Conservation (phyloP, 208 protist species). For the Zelonia costaricensis region DNA sequence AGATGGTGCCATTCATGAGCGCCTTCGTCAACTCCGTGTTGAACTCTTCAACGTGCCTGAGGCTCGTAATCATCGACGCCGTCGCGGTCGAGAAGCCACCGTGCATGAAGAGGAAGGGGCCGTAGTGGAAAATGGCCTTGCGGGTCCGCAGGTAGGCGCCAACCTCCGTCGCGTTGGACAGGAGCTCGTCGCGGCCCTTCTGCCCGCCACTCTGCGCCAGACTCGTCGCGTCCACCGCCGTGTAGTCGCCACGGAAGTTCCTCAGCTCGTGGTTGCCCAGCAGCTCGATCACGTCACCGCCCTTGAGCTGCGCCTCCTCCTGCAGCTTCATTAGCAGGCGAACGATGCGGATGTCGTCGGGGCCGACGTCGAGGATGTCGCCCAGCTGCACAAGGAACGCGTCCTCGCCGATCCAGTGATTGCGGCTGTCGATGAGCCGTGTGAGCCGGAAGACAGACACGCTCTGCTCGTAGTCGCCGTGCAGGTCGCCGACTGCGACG, state of each 20-base stretch:
- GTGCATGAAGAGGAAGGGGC: conserved; percentile 91
- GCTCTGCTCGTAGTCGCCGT: conserved; percentile 88
- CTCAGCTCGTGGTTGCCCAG: conserved; percentile 93
- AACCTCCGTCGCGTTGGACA: conserved; percentile 70
- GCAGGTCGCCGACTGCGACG: conserved; percentile 83
- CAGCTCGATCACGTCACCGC: conserved; percentile 85
- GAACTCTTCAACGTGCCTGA: conserved; percentile 78
- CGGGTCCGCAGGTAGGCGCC: conserved; percentile 79
- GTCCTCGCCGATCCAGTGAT: conserved; percentile 82
- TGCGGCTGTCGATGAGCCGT: conserved; percentile 63
- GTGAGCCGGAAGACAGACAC: conserved; percentile 63
- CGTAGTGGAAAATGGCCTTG: conserved; percentile 75
- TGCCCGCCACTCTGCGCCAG: conserved; percentile 55
- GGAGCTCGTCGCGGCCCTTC: conserved; percentile 50
- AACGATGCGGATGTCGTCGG: conserved; percentile 80
- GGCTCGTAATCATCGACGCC: conserved; percentile 65
- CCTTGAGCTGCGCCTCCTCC: conserved; percentile 52
- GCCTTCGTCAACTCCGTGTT: conserved; percentile 65
- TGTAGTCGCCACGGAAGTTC: conserved; percentile 86
- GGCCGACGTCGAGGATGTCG: conserved; percentile 92
- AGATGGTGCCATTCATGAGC: conserved; percentile 70
- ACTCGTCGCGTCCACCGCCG: conserved; percentile 62
- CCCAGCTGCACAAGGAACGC: conserved; percentile 87
- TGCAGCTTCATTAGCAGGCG: conserved; percentile 79
- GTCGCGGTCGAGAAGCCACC: conserved; percentile 87